Evolutionary conservation across 2,329 filamentous ascomycete genomes (phyloP), one percentile per base, ranked within the genome.

Genomic region (Trichoderma endophyticum): DNA sequence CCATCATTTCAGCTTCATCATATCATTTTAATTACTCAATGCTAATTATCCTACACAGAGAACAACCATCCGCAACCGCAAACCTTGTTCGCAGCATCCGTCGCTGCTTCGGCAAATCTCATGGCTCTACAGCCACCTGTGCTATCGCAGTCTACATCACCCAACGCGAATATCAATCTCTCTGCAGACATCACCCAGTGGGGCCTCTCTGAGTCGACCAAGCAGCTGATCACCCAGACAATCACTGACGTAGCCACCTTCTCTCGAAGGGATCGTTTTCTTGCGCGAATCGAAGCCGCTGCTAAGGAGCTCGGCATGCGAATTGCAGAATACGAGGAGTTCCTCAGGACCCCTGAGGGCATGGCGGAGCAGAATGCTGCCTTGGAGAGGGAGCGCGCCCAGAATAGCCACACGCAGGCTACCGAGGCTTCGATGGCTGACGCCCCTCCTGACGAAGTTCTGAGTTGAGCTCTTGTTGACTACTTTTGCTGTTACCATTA

Each of bases 251-350:
- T 84, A 26, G 82, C 83, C 32, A 75, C 76, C 18, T 82, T 84
- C 34, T 83, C 85, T 74, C 82, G 80, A 74, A 81, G 82, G 65
- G 81, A 83, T 1, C 82, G 87, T 5, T 81, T 84, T 65, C 80
- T 88, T 72, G 83, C 86, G 65, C 82, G 86, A 74, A 84, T 90
- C 68, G 86, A 89, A 74, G 81, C 84, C 57, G 83, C 86, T 3
- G 86, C 87, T 14, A 84, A 85, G 77, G 86, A 89, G 78, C 82
- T 90, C 36, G 87, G 86, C 7, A 81, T 87, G 75, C 83, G 85
- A 32, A 84, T 89, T 59, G 81, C 83, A 24, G 83, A 87, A 73
- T 88, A 86, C 74, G 84, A 87, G 72, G 86, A 87, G 61, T 82
- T 80, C 30, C 71, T 79, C 15, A 72, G 73, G 9, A 77, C 76